Percentiles rank a stretch among this genome's conserved stretches.
These are phyloP conservation scores for Cyanodermella asteris DNA, from an alignment of 2,329 filamentous ascomycete species.

Conservation along the genomic window DNA sequence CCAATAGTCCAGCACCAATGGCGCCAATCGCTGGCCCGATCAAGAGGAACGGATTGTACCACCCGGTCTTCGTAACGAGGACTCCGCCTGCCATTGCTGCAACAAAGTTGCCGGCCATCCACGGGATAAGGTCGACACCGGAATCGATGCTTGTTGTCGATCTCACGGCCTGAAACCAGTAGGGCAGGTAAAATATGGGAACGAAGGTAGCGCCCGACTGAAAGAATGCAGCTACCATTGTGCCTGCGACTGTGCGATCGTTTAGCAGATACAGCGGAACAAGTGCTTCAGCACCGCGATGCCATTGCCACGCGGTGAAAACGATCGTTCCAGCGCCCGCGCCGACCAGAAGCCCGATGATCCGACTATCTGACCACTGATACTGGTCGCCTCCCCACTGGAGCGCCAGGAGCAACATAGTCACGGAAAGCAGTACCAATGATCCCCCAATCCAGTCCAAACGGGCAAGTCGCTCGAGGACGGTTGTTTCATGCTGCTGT, in stretches of 20 bases:
- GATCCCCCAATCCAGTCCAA: constrained; percentile 10
- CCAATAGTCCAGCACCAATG: constrained; percentile 11
- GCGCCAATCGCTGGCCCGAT: constrained; percentile 8
- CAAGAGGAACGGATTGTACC: constrained; percentile 11
- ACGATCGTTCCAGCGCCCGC: constrained; percentile 4
- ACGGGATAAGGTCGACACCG: constrained; percentile 18
- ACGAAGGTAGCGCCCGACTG: constrained; percentile 22
- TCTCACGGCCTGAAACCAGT: constrained; percentile 22
- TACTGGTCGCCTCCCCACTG: constrained; percentile 15
- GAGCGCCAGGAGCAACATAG: constrained; percentile 15
- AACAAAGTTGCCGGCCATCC: constrained; percentile 14
- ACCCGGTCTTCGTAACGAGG: constrained; percentile 12
- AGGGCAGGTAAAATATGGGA: constrained; percentile 25
- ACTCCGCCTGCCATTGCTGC: constrained; percentile 14
- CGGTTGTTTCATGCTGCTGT: constrained; percentile 9
- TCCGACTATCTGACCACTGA: constrained; percentile 5
- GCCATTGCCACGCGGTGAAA: constrained; percentile 4
- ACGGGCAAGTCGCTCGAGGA: constrained; percentile 12
- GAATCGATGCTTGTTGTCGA: constrained; percentile 14
- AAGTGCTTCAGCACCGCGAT: constrained; percentile 3
- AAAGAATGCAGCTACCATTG: constrained; percentile 20
- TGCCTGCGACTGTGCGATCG: constrained; percentile 21
- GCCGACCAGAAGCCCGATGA: constrained; percentile 6
- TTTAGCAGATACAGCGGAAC: constrained; percentile 23
- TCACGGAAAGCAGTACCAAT: constrained; percentile 2